Percentiles rank a stretch among this genome's conserved stretches.
phyloP scores from a whole-genome alignment of 805 yeast species.

The Henningerozyma blattae region DNA sequence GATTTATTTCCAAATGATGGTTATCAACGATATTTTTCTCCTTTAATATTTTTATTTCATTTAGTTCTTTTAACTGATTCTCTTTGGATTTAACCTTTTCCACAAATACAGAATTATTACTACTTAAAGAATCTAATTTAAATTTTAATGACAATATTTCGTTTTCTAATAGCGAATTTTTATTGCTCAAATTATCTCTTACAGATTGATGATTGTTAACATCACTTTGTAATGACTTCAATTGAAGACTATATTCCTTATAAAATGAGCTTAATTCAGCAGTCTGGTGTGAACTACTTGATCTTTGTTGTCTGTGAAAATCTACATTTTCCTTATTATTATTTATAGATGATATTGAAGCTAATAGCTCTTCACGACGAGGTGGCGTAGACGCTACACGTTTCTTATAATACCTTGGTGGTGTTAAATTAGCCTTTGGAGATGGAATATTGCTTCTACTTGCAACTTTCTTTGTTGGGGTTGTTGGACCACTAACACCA shows the following conservation, averaged over 20 bases:
- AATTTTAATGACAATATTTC: too few relatives aligned
- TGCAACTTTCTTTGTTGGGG: not conserved
- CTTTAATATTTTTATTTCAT: not conserved
- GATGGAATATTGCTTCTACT: constrained; percentile 13
- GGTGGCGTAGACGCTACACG: not conserved
- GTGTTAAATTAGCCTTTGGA: constrained; percentile 6
- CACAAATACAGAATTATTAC: too few relatives aligned
- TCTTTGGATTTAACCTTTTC: not conserved
- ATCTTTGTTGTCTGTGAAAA: too few relatives aligned
- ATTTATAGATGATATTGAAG: not conserved
- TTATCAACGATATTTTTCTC: not conserved
- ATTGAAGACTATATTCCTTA: too few relatives aligned
- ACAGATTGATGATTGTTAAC: too few relatives aligned
- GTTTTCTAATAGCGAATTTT: too few relatives aligned
- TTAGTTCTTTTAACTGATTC: not conserved
- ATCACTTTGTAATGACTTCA: too few relatives aligned
- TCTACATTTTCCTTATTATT: not conserved
- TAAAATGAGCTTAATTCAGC: too few relatives aligned
- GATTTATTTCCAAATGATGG: not conserved
- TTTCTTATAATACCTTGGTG: constrained; percentile 7
- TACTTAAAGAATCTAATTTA: too few relatives aligned
- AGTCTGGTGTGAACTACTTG: too few relatives aligned
- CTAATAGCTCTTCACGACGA: not conserved
- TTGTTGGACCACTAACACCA: not conserved
- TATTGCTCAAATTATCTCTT: too few relatives aligned